Evolutionary conservation across 2,329 filamentous ascomycete genomes (phyloP), one percentile per base, ranked within the genome.

Genomic region (Pestalotiopsis sp.): DNA sequence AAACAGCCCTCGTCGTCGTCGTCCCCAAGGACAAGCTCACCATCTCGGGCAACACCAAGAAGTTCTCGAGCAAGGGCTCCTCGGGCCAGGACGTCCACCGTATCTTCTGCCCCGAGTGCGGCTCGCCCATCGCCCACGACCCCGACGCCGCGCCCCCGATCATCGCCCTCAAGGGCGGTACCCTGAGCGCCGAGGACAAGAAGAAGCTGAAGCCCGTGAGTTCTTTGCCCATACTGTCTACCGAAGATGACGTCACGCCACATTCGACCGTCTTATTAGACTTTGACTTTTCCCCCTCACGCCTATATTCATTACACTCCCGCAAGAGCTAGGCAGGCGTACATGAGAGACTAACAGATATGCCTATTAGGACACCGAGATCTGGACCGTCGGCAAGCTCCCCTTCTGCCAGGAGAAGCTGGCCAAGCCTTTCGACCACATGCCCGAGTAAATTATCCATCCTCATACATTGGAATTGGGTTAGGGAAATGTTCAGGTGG

Each of bases 81-180:
- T 91, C 89, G 0, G 90, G 90, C 77, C 85, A 90, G 66, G 80
- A 82, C 68, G 90, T 92, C 71, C 89, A 91, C 83, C 89, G 90
- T 72, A 83, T 91, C 79, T 92, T 92, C 85, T 92, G 90, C 85
- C 82, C 83, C 72, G 89, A 91, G 76, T 92, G 90, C 80, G 90
- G 90, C 71, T 91, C 88, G 17, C 90, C 90, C 70, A 91, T 92
- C 74, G 90, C 90, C 69, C 90, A 92, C 79, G 90, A 92, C 80
- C 90, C 90, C 31, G 89, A 92, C 69, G 87, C 87, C n/a, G 89
- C 89, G n/a, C 90, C 89, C 45, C 85, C 87, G 72, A 91, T 92
- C 80, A 91, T 92, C 73, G 90, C 89, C 70, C 80, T 92, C 77
- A 92, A 92, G 87, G 90, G 85, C 41, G 90, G 90, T 69, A 89